Conservation (phyloP, 495 filamentous ascomycete species). For the Neurospora sp. region DNA sequence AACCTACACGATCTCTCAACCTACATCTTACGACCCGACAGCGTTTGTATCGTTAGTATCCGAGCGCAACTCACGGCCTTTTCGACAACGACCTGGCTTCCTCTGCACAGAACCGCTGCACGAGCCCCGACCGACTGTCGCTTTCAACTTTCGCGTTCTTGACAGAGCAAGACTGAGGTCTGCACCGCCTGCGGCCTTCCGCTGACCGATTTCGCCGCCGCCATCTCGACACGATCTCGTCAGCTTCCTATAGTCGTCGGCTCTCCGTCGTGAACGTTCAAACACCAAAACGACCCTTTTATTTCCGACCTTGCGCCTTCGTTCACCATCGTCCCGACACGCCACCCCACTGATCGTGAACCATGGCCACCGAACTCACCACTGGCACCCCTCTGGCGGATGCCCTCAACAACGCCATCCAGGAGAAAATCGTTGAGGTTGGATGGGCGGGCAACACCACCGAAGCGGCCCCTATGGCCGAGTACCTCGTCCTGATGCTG, state of each 20-base stretch:
- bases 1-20: not conserved
- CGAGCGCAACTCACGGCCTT: not conserved
- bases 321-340: not conserved
- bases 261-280: not conserved
- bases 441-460: conserved; percentile 76
- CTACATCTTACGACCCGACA: conserved; percentile 4
- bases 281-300: not conserved
- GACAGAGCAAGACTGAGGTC: not conserved
- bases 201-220: not conserved
- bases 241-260: not conserved
- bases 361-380: conserved; percentile 64
- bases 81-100: not conserved
- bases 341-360: conserved; percentile 5
- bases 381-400: conserved; percentile 72
- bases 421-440: conserved; percentile 90
- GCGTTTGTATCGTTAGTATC: not conserved
- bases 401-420: conserved; percentile 66
- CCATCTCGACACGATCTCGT: not conserved
- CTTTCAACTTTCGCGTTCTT: not conserved
- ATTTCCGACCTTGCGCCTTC: not conserved
- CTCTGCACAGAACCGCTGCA: not conserved
- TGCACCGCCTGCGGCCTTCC: not conserved
- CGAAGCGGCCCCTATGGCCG: conserved; percentile 76
- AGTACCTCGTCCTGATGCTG: conserved; percentile 96
- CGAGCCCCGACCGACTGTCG: not conserved